phyloP scores from a whole-genome alignment of 495 filamentous ascomycete genomes.

The Neurospora pannonica region DNA sequence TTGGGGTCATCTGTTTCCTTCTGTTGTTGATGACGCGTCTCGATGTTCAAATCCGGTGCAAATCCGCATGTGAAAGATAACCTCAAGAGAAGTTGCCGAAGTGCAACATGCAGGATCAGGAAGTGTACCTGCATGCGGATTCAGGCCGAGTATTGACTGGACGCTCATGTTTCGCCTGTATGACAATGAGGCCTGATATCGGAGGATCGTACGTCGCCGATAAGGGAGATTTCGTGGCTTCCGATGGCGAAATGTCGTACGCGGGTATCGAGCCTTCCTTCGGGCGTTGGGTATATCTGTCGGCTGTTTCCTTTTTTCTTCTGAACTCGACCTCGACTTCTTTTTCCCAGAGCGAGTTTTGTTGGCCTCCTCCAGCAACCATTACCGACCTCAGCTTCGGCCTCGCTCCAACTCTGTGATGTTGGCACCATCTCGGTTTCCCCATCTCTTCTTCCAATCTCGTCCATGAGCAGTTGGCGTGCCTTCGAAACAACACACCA shows the following conservation, averaged over 20 bases:
- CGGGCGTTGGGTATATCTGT: background rate
- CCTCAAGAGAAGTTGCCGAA: fast-evolving
- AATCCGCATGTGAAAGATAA: background rate
- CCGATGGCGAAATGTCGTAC: background rate
- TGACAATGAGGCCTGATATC: background rate
- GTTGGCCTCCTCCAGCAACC: background rate
- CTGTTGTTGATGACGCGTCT: background rate
- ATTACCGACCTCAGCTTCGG: background rate
- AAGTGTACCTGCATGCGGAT: background rate
- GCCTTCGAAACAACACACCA: background rate
- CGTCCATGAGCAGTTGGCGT: background rate
- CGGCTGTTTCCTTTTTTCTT: background rate
- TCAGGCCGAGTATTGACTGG: background rate
- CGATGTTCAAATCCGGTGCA: background rate
- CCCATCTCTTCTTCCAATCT: background rate
- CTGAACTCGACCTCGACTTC: background rate
- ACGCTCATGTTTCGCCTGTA: background rate
- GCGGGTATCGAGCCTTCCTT: background rate
- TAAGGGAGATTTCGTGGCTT: background rate
- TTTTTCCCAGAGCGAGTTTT: background rate
- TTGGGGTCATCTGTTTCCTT: background rate
- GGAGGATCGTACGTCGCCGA: background rate
- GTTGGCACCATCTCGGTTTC: background rate
- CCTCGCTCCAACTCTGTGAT: background rate
- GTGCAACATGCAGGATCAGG: background rate